Conservation (phyloP, 176 grass and related monocot species). For the Areca catechu region DNA sequence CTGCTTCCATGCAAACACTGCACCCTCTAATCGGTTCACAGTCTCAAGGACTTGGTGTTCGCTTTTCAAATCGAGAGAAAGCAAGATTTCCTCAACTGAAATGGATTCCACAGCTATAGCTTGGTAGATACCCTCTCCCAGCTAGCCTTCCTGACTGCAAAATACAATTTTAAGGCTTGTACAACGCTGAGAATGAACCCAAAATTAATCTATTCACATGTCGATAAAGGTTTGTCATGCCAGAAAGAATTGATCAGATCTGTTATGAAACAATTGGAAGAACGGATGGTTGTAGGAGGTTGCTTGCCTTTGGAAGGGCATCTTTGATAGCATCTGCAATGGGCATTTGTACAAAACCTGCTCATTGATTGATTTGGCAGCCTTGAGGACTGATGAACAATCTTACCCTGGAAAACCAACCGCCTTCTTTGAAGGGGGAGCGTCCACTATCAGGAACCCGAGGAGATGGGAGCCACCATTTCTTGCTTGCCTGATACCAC, state of each 20-base stretch:
- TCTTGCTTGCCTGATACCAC: conserved; percentile 53
- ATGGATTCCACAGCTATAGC: conserved; percentile 63
- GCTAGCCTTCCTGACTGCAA: conserved; percentile 82
- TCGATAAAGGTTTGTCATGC: too few species aligned
- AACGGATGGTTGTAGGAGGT: background rate
- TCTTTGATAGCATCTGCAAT: conserved; percentile 54
- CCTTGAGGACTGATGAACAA: conserved; percentile 95
- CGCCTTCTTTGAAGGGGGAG: conserved; percentile 53
- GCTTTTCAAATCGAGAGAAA: conserved; percentile 64
- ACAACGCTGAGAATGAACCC: background rate
- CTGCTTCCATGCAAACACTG: conserved; percentile 72
- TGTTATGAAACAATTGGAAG: too few species aligned
- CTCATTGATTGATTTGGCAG: conserved; percentile 85
- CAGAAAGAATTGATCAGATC: too few species aligned
- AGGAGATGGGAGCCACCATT: conserved; percentile 91
- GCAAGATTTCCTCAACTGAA: conserved; percentile 68
- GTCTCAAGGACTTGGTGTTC: conserved; percentile 78
- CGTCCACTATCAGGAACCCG: conserved; percentile 62
- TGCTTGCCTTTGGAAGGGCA: conserved; percentile 83
- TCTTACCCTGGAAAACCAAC: conserved; percentile 75
- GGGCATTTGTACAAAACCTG: conserved; percentile 67
- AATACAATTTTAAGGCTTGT: background rate
- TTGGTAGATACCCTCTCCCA: conserved; percentile 77
- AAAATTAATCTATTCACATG: too few species aligned
- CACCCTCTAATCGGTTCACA: conserved; percentile 73